Conservation (phyloP, 2,329 filamentous ascomycete species). For the Calonectria pauciramosa region DNA sequence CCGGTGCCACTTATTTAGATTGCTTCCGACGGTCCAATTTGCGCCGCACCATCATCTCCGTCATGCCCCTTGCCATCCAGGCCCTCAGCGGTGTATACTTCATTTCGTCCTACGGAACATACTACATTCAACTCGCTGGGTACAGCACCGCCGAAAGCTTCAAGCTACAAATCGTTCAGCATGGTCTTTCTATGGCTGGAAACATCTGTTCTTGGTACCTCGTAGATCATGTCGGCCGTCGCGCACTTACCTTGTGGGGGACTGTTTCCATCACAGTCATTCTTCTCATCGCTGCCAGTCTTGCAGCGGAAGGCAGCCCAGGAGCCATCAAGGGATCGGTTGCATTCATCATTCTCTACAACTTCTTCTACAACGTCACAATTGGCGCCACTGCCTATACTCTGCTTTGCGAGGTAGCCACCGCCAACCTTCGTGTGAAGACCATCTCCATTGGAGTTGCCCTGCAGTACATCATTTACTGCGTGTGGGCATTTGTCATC, state of each 20-base stretch:
- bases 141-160: constrained; percentile 53
- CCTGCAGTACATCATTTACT: constrained; percentile 26
- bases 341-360: constrained; percentile 55
- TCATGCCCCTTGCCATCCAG: constrained; percentile 53
- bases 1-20: constrained; percentile 54
- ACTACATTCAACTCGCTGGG: constrained; percentile 59
- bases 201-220: constrained; percentile 56
- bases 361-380: constrained; percentile 55
- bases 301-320: constrained; percentile 43
- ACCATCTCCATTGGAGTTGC: constrained; percentile 49
- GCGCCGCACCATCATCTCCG: constrained; percentile 55
- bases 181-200: constrained; percentile 54
- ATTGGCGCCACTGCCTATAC: constrained; percentile 57
- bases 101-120: constrained; percentile 54
- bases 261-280: constrained; percentile 49
- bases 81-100: constrained; percentile 52
- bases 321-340: constrained; percentile 45
- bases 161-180: constrained; percentile 56
- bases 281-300: constrained; percentile 53
- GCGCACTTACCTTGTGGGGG: constrained; percentile 53
- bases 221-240: constrained; percentile 54
- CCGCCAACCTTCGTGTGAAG: constrained; percentile 54
- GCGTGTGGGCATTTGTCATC: constrained; percentile 31
- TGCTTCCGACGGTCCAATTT: constrained; percentile 56
- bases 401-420: constrained; percentile 54